These are phyloP conservation scores for Umbilicaria muhlenbergii DNA, from an alignment of 495 filamentous ascomycete species.

Conservation along the genomic window DNA sequence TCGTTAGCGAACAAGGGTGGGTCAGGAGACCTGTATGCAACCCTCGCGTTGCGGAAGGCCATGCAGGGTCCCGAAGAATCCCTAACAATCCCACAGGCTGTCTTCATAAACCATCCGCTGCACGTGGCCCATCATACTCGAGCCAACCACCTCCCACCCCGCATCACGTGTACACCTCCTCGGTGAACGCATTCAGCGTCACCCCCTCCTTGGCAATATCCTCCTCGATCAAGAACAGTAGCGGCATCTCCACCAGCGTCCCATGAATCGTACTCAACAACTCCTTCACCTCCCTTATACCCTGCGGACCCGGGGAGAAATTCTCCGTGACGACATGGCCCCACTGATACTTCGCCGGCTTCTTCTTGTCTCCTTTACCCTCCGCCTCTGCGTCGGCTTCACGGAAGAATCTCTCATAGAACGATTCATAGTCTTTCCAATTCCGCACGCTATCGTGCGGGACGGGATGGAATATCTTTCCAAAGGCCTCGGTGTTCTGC, in stretches of 20 bases:
- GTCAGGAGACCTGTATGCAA: too few relatives aligned
- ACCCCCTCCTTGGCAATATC: slow-evolving; percentile 81
- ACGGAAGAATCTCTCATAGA: slow-evolving; percentile 63
- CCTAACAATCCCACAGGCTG: too few relatives aligned
- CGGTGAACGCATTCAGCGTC: slow-evolving; percentile 63
- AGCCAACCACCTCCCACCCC: not conserved
- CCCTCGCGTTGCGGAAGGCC: too few relatives aligned
- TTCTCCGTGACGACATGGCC: slow-evolving; percentile 78
- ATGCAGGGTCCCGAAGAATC: too few relatives aligned
- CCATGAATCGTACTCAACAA: slow-evolving; percentile 59
- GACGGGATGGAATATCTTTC: slow-evolving; percentile 72
- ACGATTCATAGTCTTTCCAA: slow-evolving; percentile 77
- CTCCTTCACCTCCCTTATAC: slow-evolving; percentile 62
- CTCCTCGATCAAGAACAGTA: slow-evolving; percentile 73
- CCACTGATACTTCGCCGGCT: slow-evolving; percentile 42
- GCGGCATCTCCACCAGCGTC: slow-evolving; percentile 80
- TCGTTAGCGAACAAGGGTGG: too few relatives aligned
- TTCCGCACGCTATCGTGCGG: slow-evolving; percentile 65
- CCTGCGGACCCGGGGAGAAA: slow-evolving; percentile 49
- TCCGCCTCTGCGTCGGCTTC: slow-evolving; percentile 29
- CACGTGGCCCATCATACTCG: too few relatives aligned
- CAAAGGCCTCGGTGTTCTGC: slow-evolving; percentile 75
- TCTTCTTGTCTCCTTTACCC: slow-evolving; percentile 27
- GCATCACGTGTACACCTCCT: slow-evolving; percentile 63
- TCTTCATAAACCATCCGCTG: too few relatives aligned